These are phyloP conservation scores for Chlamydomonas schloesseri DNA, from an alignment of 139 green algal species.

Conservation along the genomic window DNA sequence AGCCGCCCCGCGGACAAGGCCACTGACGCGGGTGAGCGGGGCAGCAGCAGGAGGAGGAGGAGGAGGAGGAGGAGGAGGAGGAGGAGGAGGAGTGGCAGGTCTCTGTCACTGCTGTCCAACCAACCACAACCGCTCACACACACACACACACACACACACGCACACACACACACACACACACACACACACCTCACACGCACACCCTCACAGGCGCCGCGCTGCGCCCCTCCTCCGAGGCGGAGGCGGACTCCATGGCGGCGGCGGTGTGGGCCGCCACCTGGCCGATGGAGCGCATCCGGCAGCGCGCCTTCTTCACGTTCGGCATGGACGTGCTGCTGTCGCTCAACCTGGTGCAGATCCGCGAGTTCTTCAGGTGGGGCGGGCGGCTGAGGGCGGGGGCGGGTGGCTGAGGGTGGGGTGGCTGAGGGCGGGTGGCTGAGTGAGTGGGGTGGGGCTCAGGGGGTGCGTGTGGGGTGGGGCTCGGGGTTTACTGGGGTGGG, in stretches of 20 bases:
- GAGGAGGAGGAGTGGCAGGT: not conserved
- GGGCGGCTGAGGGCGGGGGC: not conserved
- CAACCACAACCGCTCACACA: not conserved
- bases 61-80: not conserved
- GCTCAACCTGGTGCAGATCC: constrained; percentile 76
- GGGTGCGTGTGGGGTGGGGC: too few relatives aligned
- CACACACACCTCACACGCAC: not conserved
- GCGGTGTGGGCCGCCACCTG: constrained; percentile 89
- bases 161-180: constrained; percentile 4
- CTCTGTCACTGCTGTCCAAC: too few relatives aligned
- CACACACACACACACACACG: not conserved
- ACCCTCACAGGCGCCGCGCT: constrained; percentile 11
- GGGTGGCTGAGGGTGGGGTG: not conserved
- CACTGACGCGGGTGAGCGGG: constrained; percentile 35
- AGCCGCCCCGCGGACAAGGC: constrained; percentile 64
- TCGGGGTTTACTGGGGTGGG: too few relatives aligned
- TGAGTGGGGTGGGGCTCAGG: too few relatives aligned
- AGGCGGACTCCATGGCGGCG: constrained; percentile 68
- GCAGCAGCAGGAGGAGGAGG: not conserved
- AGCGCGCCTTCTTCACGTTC: constrained; percentile 96
- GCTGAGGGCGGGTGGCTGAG: too few relatives aligned
- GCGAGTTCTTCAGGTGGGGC: constrained; percentile 88
- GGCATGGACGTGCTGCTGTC: constrained; percentile 96
- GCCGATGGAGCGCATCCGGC: constrained; percentile 88
- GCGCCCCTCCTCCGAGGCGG: constrained; percentile 61